These are phyloP conservation scores for Fragilariopsis cylindrus DNA, from an alignment of 108 stramenopile genomes.

Conservation along the genomic window DNA sequence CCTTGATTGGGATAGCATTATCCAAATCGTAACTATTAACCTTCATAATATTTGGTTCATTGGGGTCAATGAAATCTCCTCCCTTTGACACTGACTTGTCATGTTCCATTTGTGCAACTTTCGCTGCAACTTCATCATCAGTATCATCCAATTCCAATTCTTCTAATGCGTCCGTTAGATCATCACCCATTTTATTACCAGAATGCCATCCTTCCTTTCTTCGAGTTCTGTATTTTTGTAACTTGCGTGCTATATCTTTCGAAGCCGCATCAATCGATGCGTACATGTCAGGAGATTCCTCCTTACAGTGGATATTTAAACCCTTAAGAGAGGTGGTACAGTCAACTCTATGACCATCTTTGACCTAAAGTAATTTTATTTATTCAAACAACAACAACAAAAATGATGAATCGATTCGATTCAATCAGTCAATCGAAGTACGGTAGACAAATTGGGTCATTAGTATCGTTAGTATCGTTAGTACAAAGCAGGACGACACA, in stretches of 20 bases:
- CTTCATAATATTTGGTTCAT: conserved; percentile 73
- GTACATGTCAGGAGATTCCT: conserved; percentile 83
- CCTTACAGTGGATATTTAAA: conserved; percentile 72
- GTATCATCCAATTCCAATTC: conserved; percentile 33
- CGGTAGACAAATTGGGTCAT: too few species aligned
- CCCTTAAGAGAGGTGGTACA: conserved; percentile 80
- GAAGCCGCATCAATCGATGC: conserved; percentile 73
- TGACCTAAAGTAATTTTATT: conserved; percentile 49
- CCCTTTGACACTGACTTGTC: conserved; percentile 13
- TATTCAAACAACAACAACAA: too few species aligned
- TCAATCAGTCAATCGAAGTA: too few species aligned
- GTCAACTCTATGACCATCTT: conserved; percentile 78
- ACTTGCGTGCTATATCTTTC: conserved; percentile 67
- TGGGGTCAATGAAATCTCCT: conserved; percentile 69
- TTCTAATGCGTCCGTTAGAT: conserved; percentile 72
- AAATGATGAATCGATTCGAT: too few species aligned
- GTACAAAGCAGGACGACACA: too few species aligned
- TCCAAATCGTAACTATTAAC: conserved; percentile 80
- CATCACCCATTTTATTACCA: conserved; percentile 77
- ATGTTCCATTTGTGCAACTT: conserved; percentile 2
- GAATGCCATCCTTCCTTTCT: conserved; percentile 80
- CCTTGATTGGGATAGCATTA: conserved; percentile 74
- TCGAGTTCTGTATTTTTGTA: conserved; percentile 84
- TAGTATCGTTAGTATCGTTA: too few species aligned
- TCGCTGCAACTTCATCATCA: conserved; percentile 37